phyloP scores from a whole-genome alignment of 805 yeast genomes.

The Yarrowia sp. region DNA sequence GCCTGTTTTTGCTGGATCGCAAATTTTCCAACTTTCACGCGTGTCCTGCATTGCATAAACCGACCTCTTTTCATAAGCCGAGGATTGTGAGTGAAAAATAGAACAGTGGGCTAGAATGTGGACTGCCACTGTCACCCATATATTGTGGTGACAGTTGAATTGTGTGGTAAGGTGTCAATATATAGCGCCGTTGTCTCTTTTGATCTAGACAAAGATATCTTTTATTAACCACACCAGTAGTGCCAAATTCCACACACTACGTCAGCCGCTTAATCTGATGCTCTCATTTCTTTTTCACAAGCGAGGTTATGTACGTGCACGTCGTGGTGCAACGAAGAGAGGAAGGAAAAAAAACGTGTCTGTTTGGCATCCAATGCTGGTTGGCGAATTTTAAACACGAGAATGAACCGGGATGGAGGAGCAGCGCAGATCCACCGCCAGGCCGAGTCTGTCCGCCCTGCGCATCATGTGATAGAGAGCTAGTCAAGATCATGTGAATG shows the following conservation, averaged over 20 bases:
- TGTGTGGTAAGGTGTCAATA: too few species aligned
- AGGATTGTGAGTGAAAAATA: not conserved
- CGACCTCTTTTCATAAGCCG: not conserved
- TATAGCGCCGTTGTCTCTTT: too few species aligned
- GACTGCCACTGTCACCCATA: not conserved
- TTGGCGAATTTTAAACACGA: not conserved
- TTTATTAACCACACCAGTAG: not conserved
- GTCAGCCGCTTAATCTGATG: not conserved
- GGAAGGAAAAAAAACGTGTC: not conserved
- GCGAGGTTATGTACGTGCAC: not conserved
- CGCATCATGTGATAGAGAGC: not conserved
- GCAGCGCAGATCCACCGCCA: not conserved
- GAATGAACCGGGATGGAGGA: not conserved
- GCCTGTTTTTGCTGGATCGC: not conserved
- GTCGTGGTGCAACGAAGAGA: not conserved
- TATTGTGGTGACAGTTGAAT: too few species aligned
- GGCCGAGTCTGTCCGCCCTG: slow-evolving; percentile 2
- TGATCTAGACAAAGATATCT: not conserved
- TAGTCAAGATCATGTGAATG: not conserved
- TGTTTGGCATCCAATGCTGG: not conserved
- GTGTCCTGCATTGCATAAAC: slow-evolving; percentile 2
- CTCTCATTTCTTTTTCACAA: not conserved
- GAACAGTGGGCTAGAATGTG: not conserved
- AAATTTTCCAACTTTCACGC: slow-evolving; percentile 4
- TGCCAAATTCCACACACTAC: not conserved